phyloP scores from a whole-genome alignment of 2,329 filamentous ascomycete genomes.

The Fusarium sp. region DNA sequence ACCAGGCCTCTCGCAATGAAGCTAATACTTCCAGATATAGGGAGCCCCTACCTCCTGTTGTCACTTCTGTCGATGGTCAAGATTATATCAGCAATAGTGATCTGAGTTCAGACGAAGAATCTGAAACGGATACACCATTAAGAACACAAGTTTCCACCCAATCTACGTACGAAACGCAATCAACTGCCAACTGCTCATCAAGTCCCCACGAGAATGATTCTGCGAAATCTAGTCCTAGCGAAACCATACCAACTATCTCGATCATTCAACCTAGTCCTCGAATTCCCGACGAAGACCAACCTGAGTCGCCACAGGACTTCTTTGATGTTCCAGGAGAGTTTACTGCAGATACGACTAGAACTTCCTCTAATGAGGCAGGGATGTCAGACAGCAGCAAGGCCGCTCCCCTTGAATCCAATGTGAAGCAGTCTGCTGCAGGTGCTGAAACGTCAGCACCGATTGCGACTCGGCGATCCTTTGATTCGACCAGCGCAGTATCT shows the following conservation, averaged over 20 bases:
- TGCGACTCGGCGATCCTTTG: slow-evolving; percentile 35
- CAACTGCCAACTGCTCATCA: background rate
- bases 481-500: slow-evolving; percentile 30
- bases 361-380: slow-evolving; percentile 7
- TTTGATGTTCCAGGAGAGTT: slow-evolving; percentile 72
- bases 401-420: background rate
- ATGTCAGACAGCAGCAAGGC: slow-evolving; percentile 16
- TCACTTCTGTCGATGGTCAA: slow-evolving; percentile 76
- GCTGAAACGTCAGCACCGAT: slow-evolving; percentile 14
- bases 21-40: slow-evolving; percentile 70
- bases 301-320: slow-evolving; percentile 51
- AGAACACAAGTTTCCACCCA: slow-evolving; percentile 3
- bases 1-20: slow-evolving; percentile 65
- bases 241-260: slow-evolving; percentile 59
- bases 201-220: background rate
- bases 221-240: slow-evolving; percentile 13
- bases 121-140: slow-evolving; percentile 12
- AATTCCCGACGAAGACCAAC: slow-evolving; percentile 34
- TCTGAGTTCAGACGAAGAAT: slow-evolving; percentile 53
- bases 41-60: slow-evolving; percentile 77
- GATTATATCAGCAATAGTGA: slow-evolving; percentile 72
- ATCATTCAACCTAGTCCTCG: slow-evolving; percentile 61
- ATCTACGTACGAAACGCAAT: slow-evolving; percentile 4
- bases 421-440: background rate
- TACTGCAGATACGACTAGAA: slow-evolving; percentile 57